Evolutionary conservation across 1,139 yeast genomes (phyloP), one percentile per base, ranked within the genome.

Genomic region (Protomyces gravidus): DNA sequence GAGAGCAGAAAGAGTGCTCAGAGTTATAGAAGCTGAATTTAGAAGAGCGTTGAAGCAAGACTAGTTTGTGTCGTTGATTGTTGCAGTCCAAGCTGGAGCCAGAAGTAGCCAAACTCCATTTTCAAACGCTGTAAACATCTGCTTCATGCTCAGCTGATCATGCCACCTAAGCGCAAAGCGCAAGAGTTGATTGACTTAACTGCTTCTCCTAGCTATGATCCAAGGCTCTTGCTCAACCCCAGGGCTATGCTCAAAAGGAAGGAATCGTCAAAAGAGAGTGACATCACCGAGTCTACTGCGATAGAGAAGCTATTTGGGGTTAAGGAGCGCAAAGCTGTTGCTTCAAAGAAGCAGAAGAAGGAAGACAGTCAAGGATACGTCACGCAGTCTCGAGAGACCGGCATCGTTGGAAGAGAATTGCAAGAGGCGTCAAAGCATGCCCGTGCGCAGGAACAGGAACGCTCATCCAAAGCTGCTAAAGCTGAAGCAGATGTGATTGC

Each of bases 301-400:
- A 33, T 53, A 28, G 58, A 53, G 46, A 40, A 45, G 32, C 36
- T 53, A 6, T 50, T 45, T 33, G 58, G 58, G 17, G 58, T 53
- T 11, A 50, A 53, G 39, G 58, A 53, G 36, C 50, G 58, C 9
- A 46, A 39, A 27, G 58, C 50, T 4, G 32, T 25, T 39, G 47
- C 32, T 3, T 27, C 32, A 36, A 53, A 53, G 36, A 26, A 39
- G 15, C 51, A 30, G 51, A 53, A 53, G 47, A 53, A 53, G 46
- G 58, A 53, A 17, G 17, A 30, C 15, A 21, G 39, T 25, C 58
- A 46, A 33, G 39, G 19, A 11, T 33, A 19, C 19, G 19, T 11
- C 11, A 32, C 48, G 2, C 50, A 50, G 21, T 23, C 30, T 13
- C n/a, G 51, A 7, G 58, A 50, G 2, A 36, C 42, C 11, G 58